phyloP scores from a whole-genome alignment of 2,329 filamentous ascomycete genomes.

The Aspergillus ustus region DNA sequence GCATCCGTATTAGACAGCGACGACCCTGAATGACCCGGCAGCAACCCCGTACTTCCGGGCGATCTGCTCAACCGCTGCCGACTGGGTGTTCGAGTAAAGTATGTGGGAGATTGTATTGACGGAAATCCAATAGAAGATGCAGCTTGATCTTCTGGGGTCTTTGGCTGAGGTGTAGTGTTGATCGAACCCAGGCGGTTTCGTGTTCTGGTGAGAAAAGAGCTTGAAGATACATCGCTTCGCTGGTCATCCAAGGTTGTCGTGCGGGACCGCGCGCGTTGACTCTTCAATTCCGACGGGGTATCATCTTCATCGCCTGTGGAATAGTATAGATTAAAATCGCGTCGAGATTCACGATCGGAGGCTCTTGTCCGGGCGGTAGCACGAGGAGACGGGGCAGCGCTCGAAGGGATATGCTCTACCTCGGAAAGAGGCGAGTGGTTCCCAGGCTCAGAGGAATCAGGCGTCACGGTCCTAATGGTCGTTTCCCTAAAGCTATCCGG shows the following conservation, averaged over 20 bases:
- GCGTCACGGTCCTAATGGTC: constrained; percentile 53
- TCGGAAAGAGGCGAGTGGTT: constrained; percentile 47
- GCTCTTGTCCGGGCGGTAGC: constrained; percentile 39
- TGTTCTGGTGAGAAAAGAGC: constrained; percentile 36
- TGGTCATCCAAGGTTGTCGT: constrained; percentile 50
- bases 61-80: constrained; percentile 42
- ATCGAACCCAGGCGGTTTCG: constrained; percentile 47
- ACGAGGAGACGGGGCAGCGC: constrained; percentile 42
- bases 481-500: constrained; percentile 51
- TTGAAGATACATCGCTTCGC: constrained; percentile 42
- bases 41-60: constrained; percentile 32
- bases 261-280: constrained; percentile 43
- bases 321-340: constrained; percentile 36
- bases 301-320: constrained; percentile 42
- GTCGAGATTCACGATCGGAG: constrained; percentile 39
- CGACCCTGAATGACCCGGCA: constrained; percentile 34
- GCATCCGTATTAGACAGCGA: constrained; percentile 51
- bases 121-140: constrained; percentile 52
- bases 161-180: constrained; percentile 41
- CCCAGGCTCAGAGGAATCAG: constrained; percentile 46
- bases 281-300: constrained; percentile 35
- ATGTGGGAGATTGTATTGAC: constrained; percentile 50
- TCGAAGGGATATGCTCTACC: constrained; percentile 37
- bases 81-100: constrained; percentile 36
- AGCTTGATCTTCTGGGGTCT: constrained; percentile 44